Conservation (phyloP, 2,329 filamentous ascomycete species). For the Aspergillus sp. region DNA sequence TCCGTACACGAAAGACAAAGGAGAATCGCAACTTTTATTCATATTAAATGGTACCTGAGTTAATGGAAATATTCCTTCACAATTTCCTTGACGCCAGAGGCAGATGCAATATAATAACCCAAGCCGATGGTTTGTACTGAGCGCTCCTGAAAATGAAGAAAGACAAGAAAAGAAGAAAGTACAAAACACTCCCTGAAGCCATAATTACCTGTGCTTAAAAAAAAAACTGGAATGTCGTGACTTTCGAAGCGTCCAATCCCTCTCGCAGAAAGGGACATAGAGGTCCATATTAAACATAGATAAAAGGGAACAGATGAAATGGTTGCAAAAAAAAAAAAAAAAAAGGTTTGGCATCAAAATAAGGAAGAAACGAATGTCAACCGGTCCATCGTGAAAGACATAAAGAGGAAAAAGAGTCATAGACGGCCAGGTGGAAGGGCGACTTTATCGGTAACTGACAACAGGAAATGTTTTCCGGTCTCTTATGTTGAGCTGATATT, state of each 20-base stretch:
- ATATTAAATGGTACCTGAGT: neutral
- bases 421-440: neutral
- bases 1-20: neutral
- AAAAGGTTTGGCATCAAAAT: too few relatives aligned
- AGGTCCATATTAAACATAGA: neutral
- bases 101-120: conserved; percentile 19
- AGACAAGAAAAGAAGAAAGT: neutral
- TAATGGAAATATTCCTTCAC: neutral
- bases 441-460: conserved; percentile 41
- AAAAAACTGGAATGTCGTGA: neutral
- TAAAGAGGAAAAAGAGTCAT: neutral
- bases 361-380: too few relatives aligned
- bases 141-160: conserved; percentile 4
- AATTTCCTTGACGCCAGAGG: conserved; percentile 21
- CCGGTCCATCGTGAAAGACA: neutral
- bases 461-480: conserved; percentile 50
- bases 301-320: neutral
- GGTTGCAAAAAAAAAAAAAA: neutral
- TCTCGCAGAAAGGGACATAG: neutral
- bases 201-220: neutral
- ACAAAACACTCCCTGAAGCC: neutral
- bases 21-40: neutral
- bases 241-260: neutral
- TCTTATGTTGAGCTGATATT: conserved; percentile 47
- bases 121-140: conserved; percentile 7